A percentile compares a stretch with the other conserved stretches of the same genome.
phyloP scores from a whole-genome alignment of 306 rosid genomes.

The Fragaria nilgerrensis region DNA sequence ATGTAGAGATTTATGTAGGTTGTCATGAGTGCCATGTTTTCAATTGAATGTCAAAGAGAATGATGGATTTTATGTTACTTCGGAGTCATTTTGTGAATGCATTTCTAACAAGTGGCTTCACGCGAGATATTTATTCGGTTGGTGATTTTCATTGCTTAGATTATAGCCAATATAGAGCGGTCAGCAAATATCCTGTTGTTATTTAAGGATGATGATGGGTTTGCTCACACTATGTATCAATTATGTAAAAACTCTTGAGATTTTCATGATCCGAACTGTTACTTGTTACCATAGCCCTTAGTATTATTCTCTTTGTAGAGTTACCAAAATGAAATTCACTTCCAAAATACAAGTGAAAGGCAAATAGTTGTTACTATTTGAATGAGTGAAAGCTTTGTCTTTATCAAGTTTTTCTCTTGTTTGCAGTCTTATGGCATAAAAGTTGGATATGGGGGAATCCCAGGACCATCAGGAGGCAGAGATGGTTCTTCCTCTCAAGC shows the following conservation, averaged over 20 bases:
- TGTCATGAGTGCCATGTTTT: neutral
- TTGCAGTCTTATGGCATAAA: constrained; percentile 97
- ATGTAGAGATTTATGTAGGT: constrained; percentile 1
- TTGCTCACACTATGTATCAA: neutral
- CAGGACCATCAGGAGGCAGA: constrained; percentile 96
- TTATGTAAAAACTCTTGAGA: neutral
- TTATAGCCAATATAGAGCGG: neutral
- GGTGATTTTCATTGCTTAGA: constrained; percentile 8
- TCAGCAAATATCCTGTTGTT: neutral
- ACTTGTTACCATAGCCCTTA: neutral
- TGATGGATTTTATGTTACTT: neutral
- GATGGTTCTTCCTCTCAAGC: constrained; percentile 79
- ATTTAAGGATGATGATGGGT: neutral
- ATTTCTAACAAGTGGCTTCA: neutral
- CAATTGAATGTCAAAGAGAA: neutral
- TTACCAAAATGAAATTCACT: neutral
- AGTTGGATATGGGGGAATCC: constrained; percentile 96
- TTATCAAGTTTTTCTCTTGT: constrained; percentile 26
- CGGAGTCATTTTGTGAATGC: neutral
- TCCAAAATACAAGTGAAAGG: neutral
- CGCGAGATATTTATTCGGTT: neutral
- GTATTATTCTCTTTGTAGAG: neutral
- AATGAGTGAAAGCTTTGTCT: constrained; percentile 1
- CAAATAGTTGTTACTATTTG: neutral
- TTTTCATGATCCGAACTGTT: neutral